Percentiles rank a stretch among this genome's conserved stretches.
Conservation (phyloP, 495 filamentous ascomycete genomes). For the Tirmania nivea region DNA sequence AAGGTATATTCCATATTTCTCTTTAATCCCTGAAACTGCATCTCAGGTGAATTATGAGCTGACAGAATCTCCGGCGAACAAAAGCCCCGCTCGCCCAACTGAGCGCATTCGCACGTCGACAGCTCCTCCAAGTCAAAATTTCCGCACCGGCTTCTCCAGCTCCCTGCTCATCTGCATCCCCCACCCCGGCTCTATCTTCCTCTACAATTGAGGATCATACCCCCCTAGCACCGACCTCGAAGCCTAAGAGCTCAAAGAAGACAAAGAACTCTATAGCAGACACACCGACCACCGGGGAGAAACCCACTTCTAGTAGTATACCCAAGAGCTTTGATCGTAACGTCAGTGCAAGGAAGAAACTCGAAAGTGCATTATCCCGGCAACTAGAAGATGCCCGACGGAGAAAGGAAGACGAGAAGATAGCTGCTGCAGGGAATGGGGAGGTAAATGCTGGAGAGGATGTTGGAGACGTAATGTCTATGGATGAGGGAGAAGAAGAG, state of each 20-base stretch:
- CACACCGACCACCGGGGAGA: conserved; percentile 3
- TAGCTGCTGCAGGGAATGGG: not conserved
- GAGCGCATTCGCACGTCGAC: conserved; percentile 12
- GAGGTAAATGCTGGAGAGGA: conserved; percentile 3
- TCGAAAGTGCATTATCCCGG: too few species aligned
- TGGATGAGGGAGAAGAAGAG: conserved; percentile 3
- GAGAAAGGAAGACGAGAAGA: not conserved
- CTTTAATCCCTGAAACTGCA: too few species aligned
- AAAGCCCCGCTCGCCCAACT: not conserved
- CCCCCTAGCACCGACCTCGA: not conserved
- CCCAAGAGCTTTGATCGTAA: too few species aligned
- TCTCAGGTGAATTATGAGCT: too few species aligned
- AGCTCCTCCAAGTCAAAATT: conserved; percentile 2
- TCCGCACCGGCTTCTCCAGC: not conserved
- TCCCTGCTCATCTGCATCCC: not conserved
- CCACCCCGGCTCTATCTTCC: not conserved
- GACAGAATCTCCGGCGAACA: too few species aligned
- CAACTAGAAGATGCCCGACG: not conserved
- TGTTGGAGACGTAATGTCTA: conserved; percentile 4
- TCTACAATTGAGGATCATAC: not conserved
- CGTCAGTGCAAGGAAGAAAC: too few species aligned
- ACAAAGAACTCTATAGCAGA: conserved; percentile 3
- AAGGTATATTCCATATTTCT: too few species aligned
- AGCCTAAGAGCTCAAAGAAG: not conserved
- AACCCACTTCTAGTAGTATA: not conserved